phyloP scores from a whole-genome alignment of 192 early-diverging fungal genomes.

The Coemansia sp. region DNA sequence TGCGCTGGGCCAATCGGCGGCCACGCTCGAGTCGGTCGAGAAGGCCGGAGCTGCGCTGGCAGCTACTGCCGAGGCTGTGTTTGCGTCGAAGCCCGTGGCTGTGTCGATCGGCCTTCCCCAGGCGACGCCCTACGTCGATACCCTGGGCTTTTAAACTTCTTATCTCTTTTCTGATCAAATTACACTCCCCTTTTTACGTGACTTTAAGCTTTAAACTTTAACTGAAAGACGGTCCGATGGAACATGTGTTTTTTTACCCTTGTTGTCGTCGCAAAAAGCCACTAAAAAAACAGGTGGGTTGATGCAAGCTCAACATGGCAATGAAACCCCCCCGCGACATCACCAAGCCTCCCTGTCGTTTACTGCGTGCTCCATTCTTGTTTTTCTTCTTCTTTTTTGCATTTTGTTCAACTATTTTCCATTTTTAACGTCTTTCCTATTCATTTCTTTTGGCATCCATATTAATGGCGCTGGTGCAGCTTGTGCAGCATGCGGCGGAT shows the following conservation, averaged over 20 bases:
- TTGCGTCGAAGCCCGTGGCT: conserved; percentile 41
- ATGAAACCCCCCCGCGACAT: too few species aligned
- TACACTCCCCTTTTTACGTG: not conserved
- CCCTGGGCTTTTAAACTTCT: conserved; percentile 45
- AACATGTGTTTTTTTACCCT: too few species aligned
- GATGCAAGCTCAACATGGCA: too few species aligned
- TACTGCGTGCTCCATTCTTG: too few species aligned
- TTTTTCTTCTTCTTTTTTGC: too few species aligned
- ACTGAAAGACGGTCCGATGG: too few species aligned
- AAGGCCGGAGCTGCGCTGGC: conserved; percentile 17
- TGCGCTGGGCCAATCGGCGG: conserved; percentile 25
- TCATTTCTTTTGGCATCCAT: not conserved
- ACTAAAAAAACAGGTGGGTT: too few species aligned
- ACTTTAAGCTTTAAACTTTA: not conserved
- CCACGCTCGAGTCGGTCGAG: conserved; percentile 28
- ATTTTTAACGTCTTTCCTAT: not conserved
- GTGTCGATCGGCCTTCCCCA: conserved; percentile 42
- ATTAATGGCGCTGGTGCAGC: conserved; percentile 5
- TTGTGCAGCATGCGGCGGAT: not conserved
- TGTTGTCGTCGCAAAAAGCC: too few species aligned
- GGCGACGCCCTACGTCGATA: conserved; percentile 49
- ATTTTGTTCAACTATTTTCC: not conserved
- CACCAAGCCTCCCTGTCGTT: too few species aligned
- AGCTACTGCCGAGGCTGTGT: conserved; percentile 16
- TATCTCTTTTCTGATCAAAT: not conserved